Percentiles rank a stretch among this genome's conserved stretches.
Conservation (phyloP, 345 rosid genomes). For the Triadica sebifera region DNA sequence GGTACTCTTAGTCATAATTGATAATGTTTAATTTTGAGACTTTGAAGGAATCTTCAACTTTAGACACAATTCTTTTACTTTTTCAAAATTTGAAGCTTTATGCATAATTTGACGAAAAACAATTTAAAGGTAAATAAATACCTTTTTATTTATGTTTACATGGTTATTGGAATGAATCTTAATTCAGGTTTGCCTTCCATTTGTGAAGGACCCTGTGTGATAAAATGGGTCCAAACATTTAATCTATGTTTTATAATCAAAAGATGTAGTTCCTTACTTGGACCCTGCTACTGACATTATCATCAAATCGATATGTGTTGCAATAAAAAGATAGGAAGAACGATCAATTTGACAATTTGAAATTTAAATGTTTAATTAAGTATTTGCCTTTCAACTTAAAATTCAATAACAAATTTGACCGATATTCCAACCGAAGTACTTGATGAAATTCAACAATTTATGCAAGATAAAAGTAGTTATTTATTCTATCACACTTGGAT, state of each 20-base stretch:
- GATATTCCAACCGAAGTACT: slow-evolving; percentile 59
- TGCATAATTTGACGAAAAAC: neutral
- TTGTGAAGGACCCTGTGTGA: neutral
- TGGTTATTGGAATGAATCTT: neutral
- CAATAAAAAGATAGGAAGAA: neutral
- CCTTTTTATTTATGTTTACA: too few species aligned
- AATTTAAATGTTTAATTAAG: neutral
- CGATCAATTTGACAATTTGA: neutral
- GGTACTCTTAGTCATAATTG: too few species aligned
- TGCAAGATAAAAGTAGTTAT: slow-evolving; percentile 64
- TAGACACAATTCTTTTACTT: neutral
- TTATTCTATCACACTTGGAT: slow-evolving; percentile 70
- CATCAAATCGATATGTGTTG: neutral
- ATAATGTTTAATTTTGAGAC: neutral
- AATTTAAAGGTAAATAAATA: neutral
- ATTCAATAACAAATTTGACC: slow-evolving; percentile 72
- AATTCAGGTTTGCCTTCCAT: neutral
- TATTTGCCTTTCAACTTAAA: neutral
- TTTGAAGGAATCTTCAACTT: neutral
- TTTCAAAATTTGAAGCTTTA: neutral
- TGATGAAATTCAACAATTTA: slow-evolving; percentile 55
- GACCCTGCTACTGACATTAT: neutral
- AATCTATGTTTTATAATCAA: neutral
- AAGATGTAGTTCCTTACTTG: neutral
- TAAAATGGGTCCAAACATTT: neutral